phyloP scores from a whole-genome alignment of 106 monocot species.

The Hemerocallis citrina region DNA sequence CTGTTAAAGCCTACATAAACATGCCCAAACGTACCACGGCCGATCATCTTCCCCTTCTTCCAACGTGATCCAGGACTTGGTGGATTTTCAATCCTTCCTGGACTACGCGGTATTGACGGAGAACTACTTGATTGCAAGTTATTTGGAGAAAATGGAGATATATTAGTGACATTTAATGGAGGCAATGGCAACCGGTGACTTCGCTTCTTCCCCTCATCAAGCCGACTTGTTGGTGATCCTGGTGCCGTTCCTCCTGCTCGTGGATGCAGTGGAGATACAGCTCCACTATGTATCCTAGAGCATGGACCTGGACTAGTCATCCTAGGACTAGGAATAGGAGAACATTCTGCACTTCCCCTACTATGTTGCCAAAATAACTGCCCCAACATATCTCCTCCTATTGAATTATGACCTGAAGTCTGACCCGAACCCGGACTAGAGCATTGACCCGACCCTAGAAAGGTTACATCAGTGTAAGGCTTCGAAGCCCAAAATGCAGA shows the following conservation, averaged over 20 bases:
- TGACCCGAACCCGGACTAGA: constrained; percentile 98
- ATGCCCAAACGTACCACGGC: constrained; percentile 93
- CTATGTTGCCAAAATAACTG: constrained; percentile 79
- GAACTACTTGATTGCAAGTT: constrained; percentile 36
- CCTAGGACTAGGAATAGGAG: constrained; percentile 94
- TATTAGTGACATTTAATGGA: constrained; percentile 48
- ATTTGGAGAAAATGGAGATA: constrained; percentile 52
- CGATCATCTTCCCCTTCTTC: constrained; percentile 94
- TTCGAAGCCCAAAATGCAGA: constrained; percentile 69
- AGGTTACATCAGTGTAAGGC: constrained; percentile 51
- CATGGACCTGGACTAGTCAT: constrained; percentile 95
- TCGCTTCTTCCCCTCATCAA: constrained; percentile 65
- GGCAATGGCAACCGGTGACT: constrained; percentile 79
- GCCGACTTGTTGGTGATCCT: constrained; percentile 70
- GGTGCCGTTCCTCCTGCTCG: constrained; percentile 78
- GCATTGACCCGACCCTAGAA: constrained; percentile 90
- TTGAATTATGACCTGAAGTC: constrained; percentile 93
- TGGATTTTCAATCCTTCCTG: constrained; percentile 76
- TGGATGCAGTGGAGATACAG: constrained; percentile 87
- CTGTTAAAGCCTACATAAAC: constrained; percentile 99
- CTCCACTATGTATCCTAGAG: constrained; percentile 86
- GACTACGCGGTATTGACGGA: constrained; percentile 59
- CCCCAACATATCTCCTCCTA: constrained; percentile 80
- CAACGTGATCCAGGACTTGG: constrained; percentile 82
- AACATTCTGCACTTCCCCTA: constrained; percentile 89